Evolutionary conservation across 257 asterid genomes (phyloP), one percentile per base, ranked within the genome.

Genomic region (Jacaranda copaia): DNA sequence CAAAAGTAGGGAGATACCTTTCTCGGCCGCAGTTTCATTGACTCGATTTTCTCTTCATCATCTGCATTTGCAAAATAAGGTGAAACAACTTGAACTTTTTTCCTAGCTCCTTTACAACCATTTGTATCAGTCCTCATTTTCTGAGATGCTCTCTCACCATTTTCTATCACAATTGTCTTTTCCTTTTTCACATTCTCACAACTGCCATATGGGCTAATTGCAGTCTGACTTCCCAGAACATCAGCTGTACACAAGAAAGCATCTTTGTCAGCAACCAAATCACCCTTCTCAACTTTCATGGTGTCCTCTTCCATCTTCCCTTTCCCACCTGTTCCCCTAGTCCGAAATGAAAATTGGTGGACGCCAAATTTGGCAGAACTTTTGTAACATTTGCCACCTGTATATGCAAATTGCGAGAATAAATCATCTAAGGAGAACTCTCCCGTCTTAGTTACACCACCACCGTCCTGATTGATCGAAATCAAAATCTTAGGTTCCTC

Each of bases 11-110:
- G 87, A 69, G 87, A 83, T 71, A 77, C 77, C 81, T 76, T 81
- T 76, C 72, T 79, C 61, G 3, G 64, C 45, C 75, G 76, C 60
- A 51, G 51, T 36, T 46, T 74, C 69, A 14, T 63, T n/a, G 19
- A 43, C 56, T 16, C 76, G 14, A 20, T 65, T 39, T 45, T 84
- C 70, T 51, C 77, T 20, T 68, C 52, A 12, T 46, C 49, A 35
- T 46, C 55, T 52, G 78, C 61, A 46, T 79, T 81, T 16, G 73
- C 80, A 81, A 88, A 88, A 78, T 83, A 85, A 76, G 89, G 93
- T 9, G 96, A 92, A 63, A 84, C 85, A 39, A 81, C 82, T 70
- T 65, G 77, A 68, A 60, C 86, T 76, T 76, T 62, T 63, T 79
- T 72, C 65, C 42, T 10, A 7, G 42, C 68, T 72, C 69, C 68